These are phyloP conservation scores for Curvularia spicifera DNA, from an alignment of 2,329 filamentous ascomycete genomes.

Conservation along the genomic window DNA sequence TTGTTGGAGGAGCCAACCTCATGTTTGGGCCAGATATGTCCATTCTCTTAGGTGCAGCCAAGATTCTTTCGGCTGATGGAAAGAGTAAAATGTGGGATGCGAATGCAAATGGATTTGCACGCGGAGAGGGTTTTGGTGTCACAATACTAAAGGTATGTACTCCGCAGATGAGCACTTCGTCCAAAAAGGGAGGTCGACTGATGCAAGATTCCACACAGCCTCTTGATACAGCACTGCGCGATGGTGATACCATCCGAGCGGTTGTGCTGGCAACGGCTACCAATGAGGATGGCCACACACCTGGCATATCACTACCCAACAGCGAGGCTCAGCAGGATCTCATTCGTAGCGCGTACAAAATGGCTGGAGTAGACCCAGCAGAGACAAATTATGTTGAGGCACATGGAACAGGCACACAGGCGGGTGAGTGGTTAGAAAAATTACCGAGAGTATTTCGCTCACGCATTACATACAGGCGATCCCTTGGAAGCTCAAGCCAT, in stretches of 20 bases:
- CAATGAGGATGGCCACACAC: slow-evolving; percentile 62
- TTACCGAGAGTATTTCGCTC: background rate
- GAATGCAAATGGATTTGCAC: slow-evolving; percentile 35
- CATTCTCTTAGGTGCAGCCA: slow-evolving; percentile 9
- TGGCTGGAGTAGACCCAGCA: slow-evolving; percentile 31
- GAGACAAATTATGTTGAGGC: slow-evolving; percentile 41
- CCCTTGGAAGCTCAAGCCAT: slow-evolving; percentile 39
- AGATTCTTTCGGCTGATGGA: slow-evolving; percentile 26
- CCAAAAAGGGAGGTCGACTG: background rate
- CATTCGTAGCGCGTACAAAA: slow-evolving; percentile 31
- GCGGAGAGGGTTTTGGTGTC: slow-evolving; percentile 38
- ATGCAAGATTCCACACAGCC: slow-evolving; percentile 1
- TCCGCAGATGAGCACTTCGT: background rate
- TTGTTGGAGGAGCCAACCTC: slow-evolving; percentile 50
- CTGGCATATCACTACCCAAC: slow-evolving; percentile 65
- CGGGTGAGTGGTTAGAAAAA: background rate
- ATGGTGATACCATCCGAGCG: slow-evolving; percentile 37
- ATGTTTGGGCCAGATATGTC: slow-evolving; percentile 33
- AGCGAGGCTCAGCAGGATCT: slow-evolving; percentile 54
- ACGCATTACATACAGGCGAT: slow-evolving; percentile 36
- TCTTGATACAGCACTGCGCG: slow-evolving; percentile 31
- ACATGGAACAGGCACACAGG: slow-evolving; percentile 61
- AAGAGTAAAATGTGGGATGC: slow-evolving; percentile 40
- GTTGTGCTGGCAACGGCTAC: slow-evolving; percentile 37
- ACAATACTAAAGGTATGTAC: slow-evolving; percentile 34